A percentile compares a stretch with the other conserved stretches of the same genome.
Conservation (phyloP, 495 filamentous ascomycete genomes). For the Penicillium riverlandense region DNA sequence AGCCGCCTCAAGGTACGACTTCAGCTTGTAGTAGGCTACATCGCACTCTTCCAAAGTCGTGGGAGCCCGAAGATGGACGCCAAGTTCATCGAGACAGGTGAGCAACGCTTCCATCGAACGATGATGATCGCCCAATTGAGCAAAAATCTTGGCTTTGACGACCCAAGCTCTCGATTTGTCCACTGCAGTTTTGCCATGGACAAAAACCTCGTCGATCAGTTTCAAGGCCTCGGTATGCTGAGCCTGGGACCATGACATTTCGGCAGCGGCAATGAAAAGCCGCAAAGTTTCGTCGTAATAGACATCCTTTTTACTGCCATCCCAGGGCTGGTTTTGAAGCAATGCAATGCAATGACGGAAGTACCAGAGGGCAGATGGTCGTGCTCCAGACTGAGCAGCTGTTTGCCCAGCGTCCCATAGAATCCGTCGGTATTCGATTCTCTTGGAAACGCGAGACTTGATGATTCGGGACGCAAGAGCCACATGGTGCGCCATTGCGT, state of each 20-base stretch:
- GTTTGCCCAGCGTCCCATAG: conserved; percentile 69
- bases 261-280: conserved; percentile 67
- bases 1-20: conserved; percentile 49
- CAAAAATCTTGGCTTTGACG: conserved; percentile 66
- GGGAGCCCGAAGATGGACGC: conserved; percentile 53
- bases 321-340: conserved; percentile 73
- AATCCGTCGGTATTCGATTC: conserved; percentile 61
- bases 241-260: conserved; percentile 71
- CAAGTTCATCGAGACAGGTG: conserved; percentile 60
- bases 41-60: conserved; percentile 73
- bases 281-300: conserved; percentile 79
- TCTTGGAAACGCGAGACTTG: conserved; percentile 48
- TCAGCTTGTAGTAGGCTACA: conserved; percentile 54
- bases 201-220: conserved; percentile 58
- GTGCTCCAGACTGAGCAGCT: conserved; percentile 71
- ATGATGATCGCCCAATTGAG: conserved; percentile 61
- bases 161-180: conserved; percentile 77
- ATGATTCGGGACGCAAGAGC: conserved; percentile 67
- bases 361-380: conserved; percentile 71
- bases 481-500: conserved; percentile 68
- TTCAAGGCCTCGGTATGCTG: conserved; percentile 55
- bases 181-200: conserved; percentile 54
- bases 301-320: conserved; percentile 59
- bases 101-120: conserved; percentile 62
- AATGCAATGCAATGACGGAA: conserved; percentile 68